Base-by-base conservation (phyloP, 1,139 yeast genomes). In the Zygosaccharomyces sapae region DNA sequence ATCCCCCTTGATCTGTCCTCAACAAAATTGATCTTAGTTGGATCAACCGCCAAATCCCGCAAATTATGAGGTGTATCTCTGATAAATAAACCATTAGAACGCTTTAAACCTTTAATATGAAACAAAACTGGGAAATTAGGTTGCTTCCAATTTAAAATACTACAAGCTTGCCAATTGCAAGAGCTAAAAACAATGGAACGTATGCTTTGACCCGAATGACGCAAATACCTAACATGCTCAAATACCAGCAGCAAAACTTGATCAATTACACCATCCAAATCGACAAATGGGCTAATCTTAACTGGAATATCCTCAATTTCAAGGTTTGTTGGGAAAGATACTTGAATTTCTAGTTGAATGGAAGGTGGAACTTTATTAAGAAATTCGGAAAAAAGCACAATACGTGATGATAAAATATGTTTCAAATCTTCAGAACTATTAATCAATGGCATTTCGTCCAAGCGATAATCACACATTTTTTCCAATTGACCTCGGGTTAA, bases 71-170 rank as follows among this genome's bases (percentile, higher is more conserved):
- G 61, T 1, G 69, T 70, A 62, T 46, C 79, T 71, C 63, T 71
- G 63, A 20, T 63, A 53, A 73, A 73, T 43, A 54, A 52, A 39
- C 69, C 61, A 31, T 54, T 46, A 25, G 55, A 48, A 35, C 65
- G 61, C 53, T 71, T 69, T 33, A 83, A 71, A 9, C 88, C 87
- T 58, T 80, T 83, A 79, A 90, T 80, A 45, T 83, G 79, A 67
- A 86, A 85, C 56, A 92, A 83, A 0, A 92, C 97, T 0, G 98
- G 97, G 68, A 86, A 92, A 66, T 90, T 92, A 4, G 98, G 98
- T 68, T 92, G 98, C 67, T 92, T 92, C 98, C 98, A 92, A 67
- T 92, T 92, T 57, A 92, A 72, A 43, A 88, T 86, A 16, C 96
- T 88, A 68, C 98, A 92, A 16, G 89, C 87, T 43, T 83, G 79